phyloP scores from a whole-genome alignment of 192 early-diverging fungal genomes.

The Oehlia diaphana region DNA sequence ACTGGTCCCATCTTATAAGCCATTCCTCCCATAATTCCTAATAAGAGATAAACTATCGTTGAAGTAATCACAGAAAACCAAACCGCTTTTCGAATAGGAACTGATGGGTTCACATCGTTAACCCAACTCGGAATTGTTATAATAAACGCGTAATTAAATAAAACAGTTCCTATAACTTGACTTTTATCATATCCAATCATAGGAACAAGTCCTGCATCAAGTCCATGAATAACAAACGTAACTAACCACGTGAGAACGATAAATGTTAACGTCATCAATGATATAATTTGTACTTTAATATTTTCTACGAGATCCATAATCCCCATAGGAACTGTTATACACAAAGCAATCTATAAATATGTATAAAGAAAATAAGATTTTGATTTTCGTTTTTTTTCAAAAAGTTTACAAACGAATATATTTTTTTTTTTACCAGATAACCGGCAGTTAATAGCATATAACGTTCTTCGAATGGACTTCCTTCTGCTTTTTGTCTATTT shows the following conservation, averaged over 20 bases:
- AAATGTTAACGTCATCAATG: conserved; percentile 50
- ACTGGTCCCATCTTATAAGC: conserved; percentile 41
- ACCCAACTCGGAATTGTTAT: conserved; percentile 69
- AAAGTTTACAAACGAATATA: background rate
- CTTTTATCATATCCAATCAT: conserved; percentile 50
- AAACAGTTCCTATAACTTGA: conserved; percentile 60
- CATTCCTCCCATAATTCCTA: conserved; percentile 53
- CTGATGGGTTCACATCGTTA: conserved; percentile 59
- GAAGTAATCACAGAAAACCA: conserved; percentile 53
- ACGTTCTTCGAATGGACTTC: conserved; percentile 59
- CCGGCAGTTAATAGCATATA: conserved; percentile 61
- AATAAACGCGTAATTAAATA: conserved; percentile 73
- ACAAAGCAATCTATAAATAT: conserved; percentile 10
- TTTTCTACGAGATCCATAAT: conserved; percentile 68
- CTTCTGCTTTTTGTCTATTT: conserved; percentile 34
- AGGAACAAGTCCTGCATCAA: conserved; percentile 49
- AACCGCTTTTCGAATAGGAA: conserved; percentile 60
- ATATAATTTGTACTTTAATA: conserved; percentile 64
- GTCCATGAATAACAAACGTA: conserved; percentile 52
- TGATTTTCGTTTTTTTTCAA: background rate
- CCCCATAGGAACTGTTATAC: conserved; percentile 59
- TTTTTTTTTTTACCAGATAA: conserved; percentile 39
- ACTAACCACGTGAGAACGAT: conserved; percentile 62
- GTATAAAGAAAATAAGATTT: background rate
- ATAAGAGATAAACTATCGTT: conserved; percentile 54